Conservation (phyloP, 2,329 filamentous ascomycete genomes). For the Scedosporium minutisporum region DNA sequence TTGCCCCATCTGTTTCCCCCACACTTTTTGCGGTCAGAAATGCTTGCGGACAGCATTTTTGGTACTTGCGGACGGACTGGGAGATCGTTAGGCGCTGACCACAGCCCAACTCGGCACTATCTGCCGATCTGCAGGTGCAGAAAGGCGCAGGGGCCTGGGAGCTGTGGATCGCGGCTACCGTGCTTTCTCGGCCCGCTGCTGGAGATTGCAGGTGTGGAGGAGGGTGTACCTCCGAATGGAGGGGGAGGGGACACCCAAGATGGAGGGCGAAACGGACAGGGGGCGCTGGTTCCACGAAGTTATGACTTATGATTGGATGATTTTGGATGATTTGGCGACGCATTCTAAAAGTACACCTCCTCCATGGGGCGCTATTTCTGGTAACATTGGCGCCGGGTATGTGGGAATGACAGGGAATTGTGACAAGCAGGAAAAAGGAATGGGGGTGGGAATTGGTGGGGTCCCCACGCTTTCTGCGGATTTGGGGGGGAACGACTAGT, state of each 20-base stretch:
- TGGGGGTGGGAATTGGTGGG: neutral
- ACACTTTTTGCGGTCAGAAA: neutral
- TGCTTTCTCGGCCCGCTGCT: neutral
- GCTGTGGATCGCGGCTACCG: neutral
- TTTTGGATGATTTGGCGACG: constrained; percentile 19
- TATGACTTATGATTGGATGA: constrained; percentile 47
- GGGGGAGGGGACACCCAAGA: neutral
- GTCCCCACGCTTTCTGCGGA: neutral
- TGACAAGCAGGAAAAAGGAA: constrained; percentile 9
- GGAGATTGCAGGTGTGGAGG: neutral
- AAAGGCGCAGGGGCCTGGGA: neutral
- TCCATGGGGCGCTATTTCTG: constrained; percentile 10
- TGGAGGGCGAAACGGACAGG: neutral
- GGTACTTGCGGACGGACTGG: neutral
- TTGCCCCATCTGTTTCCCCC: neutral
- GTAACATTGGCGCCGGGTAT: constrained; percentile 11
- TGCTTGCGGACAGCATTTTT: neutral
- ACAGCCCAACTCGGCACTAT: neutral
- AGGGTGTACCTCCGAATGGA: neutral
- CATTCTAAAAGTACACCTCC: constrained; percentile 37
- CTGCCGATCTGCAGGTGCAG: neutral
- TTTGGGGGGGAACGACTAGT: neutral
- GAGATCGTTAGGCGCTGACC: neutral
- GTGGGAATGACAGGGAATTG: constrained; percentile 12
- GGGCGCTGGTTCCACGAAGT: constrained; percentile 30